Base-by-base conservation (phyloP, 495 filamentous ascomycete genomes). In the Daldinia concentrica region DNA sequence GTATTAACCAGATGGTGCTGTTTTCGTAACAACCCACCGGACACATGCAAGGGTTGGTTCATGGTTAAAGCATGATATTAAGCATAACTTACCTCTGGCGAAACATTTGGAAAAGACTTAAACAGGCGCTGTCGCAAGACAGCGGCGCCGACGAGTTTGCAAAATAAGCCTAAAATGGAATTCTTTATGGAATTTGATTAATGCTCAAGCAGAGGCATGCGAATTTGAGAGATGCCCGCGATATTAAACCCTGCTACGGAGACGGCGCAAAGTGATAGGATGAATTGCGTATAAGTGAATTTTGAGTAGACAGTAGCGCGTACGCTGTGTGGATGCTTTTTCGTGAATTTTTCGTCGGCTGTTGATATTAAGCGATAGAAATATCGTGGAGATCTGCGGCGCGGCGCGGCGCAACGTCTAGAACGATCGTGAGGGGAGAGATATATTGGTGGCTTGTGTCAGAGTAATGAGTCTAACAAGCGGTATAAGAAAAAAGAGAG, bases 81-180 rank as follows among this genome's bases (percentile, higher is more conserved):
- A 48, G 43, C 32, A 55, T 34, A 50, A 75, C 75, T 72, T 57
- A 80, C 79, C 79, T 79, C 66, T 79, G 77, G 27, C 77, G 74
- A 74, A 81, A 81, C 79, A 81, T 81, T 55, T 74, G 65, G 72
- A 73, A 48, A 62, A 73, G 58, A 64, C 64, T 69, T 34, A 66
- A 62, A 69, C 68, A 59, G 72, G 54, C 58, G 68, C 69, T 72
- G 71, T 69, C 76, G 66, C 65, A 75, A 72, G 69, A 73, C 66
- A 73, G 62, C 62, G 19, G 58, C 65, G 37, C 68, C 56, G 39
- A 56, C 50, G 50, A 50, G 29, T 69, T 72, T 70, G 66, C 69
- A 76, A 69, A 72, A 69, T 55, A 34, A 32, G 45, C 41, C 39
- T 59, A 58, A 66, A 65, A 58, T 32, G 62, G 17, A 30, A 52